Base-by-base conservation (phyloP, 1,284 basidiomycete genomes). In the Melampsora americana region DNA sequence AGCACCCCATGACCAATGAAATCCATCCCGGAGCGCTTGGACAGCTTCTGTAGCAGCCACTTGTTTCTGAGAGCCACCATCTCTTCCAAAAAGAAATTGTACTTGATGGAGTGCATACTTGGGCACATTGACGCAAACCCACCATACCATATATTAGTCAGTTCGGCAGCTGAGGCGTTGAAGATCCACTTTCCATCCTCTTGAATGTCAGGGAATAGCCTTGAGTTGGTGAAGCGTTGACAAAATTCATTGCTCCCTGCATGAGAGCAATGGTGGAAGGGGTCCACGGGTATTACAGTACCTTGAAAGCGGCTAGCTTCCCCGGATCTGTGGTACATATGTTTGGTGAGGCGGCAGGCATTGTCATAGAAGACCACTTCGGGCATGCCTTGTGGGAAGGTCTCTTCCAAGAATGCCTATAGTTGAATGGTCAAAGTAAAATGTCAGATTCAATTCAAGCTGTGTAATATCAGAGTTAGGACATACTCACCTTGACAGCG, bases 91-190 rank as follows among this genome's bases (percentile, higher is more conserved):
- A 56, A 56, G 14, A 23, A 56, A 56, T 56, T 56, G 18, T 56
- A 56, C 26, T 28, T n/a, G 20, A n/a, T 28, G 20, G 53, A 5
- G 26, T 56, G 53, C 53, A 56, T 56, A 12, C 18, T 28, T 56
- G 9, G 16, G 23, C 50, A 53, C 16, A 53, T 53, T 3, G 23
- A 53, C 16, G 50, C 50, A 26, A 53, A 53, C 18, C 5, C 26
- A 56, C 53, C 20, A 56, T 56, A 56, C 53, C 53, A 56, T 23
- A 56, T 56, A n/a, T 56, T 56, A 2, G 53, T 56, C 18, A 56
- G 53, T 28, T 56, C 53, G 9, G 53, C 53, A 1, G 53, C 53
- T 23, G 53, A 56, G 20, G 53, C 20, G 53, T 56, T 56, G 18
- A 56, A 56, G 2, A 56, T 12, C 53, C 53, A 56, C 6, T 56